Evolutionary conservation across 176 grass and related monocot genomes (phyloP).

Genomic region (Areca catechu): DNA sequence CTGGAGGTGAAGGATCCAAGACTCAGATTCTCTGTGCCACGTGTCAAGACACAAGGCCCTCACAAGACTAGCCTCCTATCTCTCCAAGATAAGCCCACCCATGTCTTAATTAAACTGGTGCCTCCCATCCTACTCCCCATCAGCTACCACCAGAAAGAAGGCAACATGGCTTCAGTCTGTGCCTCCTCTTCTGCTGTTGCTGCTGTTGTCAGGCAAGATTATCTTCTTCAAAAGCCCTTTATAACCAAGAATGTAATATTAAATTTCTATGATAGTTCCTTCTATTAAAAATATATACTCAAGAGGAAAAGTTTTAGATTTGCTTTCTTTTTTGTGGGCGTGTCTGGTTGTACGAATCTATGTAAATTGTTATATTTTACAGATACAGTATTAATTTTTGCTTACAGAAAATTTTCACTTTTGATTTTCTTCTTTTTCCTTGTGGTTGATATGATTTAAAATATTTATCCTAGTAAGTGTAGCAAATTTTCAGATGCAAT

Average conservation of each 20-base stretch:
- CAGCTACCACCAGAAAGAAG: background rate
- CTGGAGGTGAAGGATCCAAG: slow-evolving; percentile 22
- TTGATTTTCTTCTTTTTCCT: too few species aligned
- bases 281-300: background rate
- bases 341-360: too few species aligned
- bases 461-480: too few species aligned
- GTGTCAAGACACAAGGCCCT: slow-evolving; percentile 37
- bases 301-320: background rate
- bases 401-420: too few species aligned
- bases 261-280: background rate
- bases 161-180: slow-evolving; percentile 48
- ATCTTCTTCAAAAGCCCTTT: background rate
- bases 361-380: too few species aligned
- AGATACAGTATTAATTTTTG: too few species aligned
- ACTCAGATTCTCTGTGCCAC: slow-evolving; percentile 60
- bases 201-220: slow-evolving; percentile 41
- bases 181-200: slow-evolving; percentile 76
- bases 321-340: too few species aligned
- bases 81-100: slow-evolving; percentile 32
- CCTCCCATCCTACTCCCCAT: slow-evolving; percentile 16
- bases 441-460: too few species aligned
- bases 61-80: slow-evolving; percentile 47
- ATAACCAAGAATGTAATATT: background rate
- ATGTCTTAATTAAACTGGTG: slow-evolving; percentile 30
- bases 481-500: too few species aligned